Conservation (phyloP, 2,329 filamentous ascomycete genomes). For the Colletotrichum sp. region DNA sequence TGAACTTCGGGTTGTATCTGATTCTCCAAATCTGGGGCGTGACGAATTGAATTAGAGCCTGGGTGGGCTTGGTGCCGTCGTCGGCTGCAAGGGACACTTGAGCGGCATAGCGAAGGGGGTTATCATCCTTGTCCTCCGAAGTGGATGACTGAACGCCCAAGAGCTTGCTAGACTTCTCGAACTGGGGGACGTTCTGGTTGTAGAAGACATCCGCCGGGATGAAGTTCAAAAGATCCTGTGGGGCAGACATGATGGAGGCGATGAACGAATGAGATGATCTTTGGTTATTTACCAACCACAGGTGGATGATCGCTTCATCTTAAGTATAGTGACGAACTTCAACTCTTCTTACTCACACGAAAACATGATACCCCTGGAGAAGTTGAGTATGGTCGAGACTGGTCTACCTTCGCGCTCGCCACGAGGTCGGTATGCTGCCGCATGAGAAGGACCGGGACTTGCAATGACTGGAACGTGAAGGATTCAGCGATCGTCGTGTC, state of each 20-base stretch:
- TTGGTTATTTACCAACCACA: fast-evolving
- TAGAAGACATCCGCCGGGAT: background rate
- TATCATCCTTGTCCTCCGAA: fast-evolving
- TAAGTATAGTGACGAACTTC: too few relatives aligned
- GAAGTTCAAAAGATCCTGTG: background rate
- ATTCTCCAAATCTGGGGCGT: background rate
- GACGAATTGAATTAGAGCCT: background rate
- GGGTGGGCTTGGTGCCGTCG: too few relatives aligned
- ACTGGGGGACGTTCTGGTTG: background rate
- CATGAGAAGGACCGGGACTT: background rate
- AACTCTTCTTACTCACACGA: too few relatives aligned
- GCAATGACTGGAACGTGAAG: background rate
- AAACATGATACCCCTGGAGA: background rate
- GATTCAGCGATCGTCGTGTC: background rate
- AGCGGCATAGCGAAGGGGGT: background rate
- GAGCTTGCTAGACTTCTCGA: background rate
- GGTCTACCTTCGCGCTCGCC: background rate
- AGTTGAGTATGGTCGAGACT: background rate
- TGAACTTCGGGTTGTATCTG: background rate
- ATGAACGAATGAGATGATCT: background rate
- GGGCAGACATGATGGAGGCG: background rate
- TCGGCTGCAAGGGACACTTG: too few relatives aligned
- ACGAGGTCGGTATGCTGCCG: background rate
- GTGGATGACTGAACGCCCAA: background rate
- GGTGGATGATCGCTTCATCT: background rate